Evolutionary conservation across 2,329 filamentous ascomycete species (phyloP).

Genomic region (Fusarium acutatum): DNA sequence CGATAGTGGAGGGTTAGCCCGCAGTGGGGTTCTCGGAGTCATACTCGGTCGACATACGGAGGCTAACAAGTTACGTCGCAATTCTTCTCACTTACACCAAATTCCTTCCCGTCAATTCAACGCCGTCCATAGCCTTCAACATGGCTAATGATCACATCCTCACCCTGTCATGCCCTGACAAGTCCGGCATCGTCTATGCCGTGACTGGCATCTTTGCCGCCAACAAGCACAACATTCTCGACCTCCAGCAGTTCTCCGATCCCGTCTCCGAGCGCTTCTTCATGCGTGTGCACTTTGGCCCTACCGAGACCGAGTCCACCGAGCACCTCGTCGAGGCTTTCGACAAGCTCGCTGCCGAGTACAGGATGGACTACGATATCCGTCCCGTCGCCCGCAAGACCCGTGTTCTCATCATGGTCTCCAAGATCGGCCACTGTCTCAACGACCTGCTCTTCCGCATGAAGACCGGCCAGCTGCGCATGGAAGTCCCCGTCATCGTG

Average conservation of each 20-base stretch:
- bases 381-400: conserved; percentile 74
- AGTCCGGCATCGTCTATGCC: conserved; percentile 84
- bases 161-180: conserved; percentile 85
- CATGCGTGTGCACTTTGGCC: conserved; percentile 86
- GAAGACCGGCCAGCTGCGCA: conserved; percentile 75
- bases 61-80: neutral
- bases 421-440: conserved; percentile 86
- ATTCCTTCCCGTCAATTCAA: neutral
- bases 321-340: conserved; percentile 66
- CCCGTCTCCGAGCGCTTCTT: conserved; percentile 79
- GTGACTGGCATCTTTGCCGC: conserved; percentile 80
- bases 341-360: conserved; percentile 65
- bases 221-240: conserved; percentile 81
- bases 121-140: conserved; percentile 29
- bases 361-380: conserved; percentile 77
- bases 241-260: conserved; percentile 87
- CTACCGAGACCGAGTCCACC: conserved; percentile 58
- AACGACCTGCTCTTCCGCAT: conserved; percentile 85
- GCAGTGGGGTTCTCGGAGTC: conserved; percentile 41
- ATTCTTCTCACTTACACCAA: conserved; percentile 7
- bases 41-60: conserved; percentile 20
- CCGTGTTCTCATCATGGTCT: conserved; percentile 86
- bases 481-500: conserved; percentile 80
- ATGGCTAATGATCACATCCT: conserved; percentile 72
- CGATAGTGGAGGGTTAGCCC: conserved; percentile 40